These are phyloP conservation scores for Hibiscus trionum DNA, from an alignment of 345 rosid genomes.

Conservation along the genomic window DNA sequence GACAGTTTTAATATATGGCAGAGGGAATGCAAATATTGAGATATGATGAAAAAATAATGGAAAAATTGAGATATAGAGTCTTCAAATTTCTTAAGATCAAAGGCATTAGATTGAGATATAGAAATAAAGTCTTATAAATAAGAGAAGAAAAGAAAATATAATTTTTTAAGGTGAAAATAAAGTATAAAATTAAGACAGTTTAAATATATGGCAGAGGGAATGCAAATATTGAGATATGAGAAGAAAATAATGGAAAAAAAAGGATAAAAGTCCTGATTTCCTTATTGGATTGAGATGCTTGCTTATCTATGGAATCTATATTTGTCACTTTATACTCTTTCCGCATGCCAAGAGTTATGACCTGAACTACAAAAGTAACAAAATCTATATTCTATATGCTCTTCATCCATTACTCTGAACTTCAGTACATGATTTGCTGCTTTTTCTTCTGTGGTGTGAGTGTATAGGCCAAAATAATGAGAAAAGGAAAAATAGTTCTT, in stretches of 20 bases:
- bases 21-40: neutral
- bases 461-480: neutral
- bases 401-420: neutral
- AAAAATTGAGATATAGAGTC: neutral
- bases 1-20: neutral
- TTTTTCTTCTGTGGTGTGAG: neutral
- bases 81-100: too few species aligned
- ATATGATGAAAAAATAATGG: neutral
- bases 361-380: neutral
- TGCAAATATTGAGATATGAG: neutral
- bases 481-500: neutral
- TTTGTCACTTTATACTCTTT: neutral
- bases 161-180: too few species aligned
- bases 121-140: too few species aligned
- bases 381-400: neutral
- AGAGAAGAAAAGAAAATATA: too few species aligned
- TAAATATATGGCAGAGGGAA: neutral
- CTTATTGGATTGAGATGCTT: neutral
- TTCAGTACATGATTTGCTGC: neutral
- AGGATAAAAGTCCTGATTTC: neutral
- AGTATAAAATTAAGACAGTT: neutral
- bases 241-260: neutral
- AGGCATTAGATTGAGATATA: too few species aligned
- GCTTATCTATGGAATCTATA: neutral
- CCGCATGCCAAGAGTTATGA: neutral